These are phyloP conservation scores for Drechslerella dactyloides DNA, from an alignment of 2,329 filamentous ascomycete genomes.

Conservation along the genomic window DNA sequence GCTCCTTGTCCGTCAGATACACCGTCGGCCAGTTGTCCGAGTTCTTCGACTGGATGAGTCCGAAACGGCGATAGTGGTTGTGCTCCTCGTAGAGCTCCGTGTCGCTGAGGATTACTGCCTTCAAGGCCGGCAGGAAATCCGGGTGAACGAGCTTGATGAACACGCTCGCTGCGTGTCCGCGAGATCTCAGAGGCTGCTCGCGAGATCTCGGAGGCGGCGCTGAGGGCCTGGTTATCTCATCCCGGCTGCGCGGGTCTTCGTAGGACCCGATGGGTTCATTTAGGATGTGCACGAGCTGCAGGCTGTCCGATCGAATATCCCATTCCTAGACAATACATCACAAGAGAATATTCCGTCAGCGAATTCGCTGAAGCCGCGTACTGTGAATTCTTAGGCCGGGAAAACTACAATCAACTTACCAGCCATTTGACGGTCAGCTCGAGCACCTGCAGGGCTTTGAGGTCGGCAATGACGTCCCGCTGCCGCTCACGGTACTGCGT, in stretches of 20 bases:
- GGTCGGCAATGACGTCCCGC: conserved; percentile 18
- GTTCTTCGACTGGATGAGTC: not conserved
- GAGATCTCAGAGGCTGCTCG: no score
- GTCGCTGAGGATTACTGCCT: conserved; percentile 26
- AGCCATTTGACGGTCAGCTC: conserved; percentile 28
- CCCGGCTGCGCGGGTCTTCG: no score
- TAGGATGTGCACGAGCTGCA: conserved; percentile 26
- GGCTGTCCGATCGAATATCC: conserved; percentile 21
- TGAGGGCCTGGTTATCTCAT: no score
- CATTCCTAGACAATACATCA: conserved; percentile 11
- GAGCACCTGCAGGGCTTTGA: conserved; percentile 24
- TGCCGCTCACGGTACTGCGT: conserved; percentile 12
- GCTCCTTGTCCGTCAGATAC: not conserved
- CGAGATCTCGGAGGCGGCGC: no score
- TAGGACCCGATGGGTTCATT: conserved; percentile 10
- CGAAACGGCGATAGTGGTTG: conserved; percentile 5
- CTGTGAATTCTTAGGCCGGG: no score
- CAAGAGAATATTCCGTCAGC: not conserved
- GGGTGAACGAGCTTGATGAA: conserved; percentile 12
- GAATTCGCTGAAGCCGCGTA: no score
- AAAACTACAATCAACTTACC: conserved; percentile 7
- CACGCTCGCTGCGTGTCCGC: conserved; percentile 8
- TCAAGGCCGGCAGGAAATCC: conserved; percentile 18
- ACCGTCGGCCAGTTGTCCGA: conserved; percentile 8
- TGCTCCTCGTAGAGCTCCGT: conserved; percentile 22